Percentiles rank a stretch among this genome's conserved stretches.
phyloP scores from a whole-genome alignment of 345 rosid species.

The Populus alba region DNA sequence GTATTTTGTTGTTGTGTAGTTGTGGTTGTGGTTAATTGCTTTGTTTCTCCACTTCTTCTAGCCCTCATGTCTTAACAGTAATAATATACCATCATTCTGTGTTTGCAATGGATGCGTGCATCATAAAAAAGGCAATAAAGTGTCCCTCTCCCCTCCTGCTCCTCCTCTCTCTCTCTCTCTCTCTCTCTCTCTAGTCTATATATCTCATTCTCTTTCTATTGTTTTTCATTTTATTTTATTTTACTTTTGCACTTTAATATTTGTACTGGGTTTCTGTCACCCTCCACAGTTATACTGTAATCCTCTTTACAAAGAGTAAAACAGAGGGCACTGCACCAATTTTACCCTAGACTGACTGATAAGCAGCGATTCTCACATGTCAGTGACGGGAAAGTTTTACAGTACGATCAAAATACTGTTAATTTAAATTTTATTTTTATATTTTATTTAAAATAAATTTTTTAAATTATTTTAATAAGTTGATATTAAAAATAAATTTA shows the following conservation, averaged over 20 bases:
- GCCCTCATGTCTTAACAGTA: conserved; percentile 25
- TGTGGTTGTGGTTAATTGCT: background rate
- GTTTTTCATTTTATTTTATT: too few relatives aligned
- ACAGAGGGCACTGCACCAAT: too few relatives aligned
- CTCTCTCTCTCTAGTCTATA: conserved; percentile 17
- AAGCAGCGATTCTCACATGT: too few relatives aligned
- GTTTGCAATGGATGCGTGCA: conserved; percentile 56
- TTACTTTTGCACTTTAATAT: conserved; percentile 16
- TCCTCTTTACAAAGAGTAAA: too few relatives aligned
- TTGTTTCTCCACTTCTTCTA: background rate
- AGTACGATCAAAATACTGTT: too few relatives aligned
- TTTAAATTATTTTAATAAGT: too few relatives aligned
- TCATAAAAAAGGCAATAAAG: conserved; percentile 48
- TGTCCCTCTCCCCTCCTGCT: conserved; percentile 13
- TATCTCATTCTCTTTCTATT: background rate
- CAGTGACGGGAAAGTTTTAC: too few relatives aligned
- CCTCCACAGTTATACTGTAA: background rate
- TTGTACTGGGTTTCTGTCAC: conserved; percentile 15
- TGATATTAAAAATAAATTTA: too few relatives aligned
- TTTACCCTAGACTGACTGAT: too few relatives aligned
- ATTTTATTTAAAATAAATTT: too few relatives aligned
- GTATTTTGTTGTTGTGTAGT: background rate
- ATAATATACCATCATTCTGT: conserved; percentile 26
- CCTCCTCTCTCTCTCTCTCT: conserved; percentile 14
- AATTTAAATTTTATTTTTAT: too few relatives aligned